Percentiles rank a stretch among this genome's conserved stretches.
Conservation (phyloP, 2,329 filamentous ascomycete species). For the Elsinoe ampelina region DNA sequence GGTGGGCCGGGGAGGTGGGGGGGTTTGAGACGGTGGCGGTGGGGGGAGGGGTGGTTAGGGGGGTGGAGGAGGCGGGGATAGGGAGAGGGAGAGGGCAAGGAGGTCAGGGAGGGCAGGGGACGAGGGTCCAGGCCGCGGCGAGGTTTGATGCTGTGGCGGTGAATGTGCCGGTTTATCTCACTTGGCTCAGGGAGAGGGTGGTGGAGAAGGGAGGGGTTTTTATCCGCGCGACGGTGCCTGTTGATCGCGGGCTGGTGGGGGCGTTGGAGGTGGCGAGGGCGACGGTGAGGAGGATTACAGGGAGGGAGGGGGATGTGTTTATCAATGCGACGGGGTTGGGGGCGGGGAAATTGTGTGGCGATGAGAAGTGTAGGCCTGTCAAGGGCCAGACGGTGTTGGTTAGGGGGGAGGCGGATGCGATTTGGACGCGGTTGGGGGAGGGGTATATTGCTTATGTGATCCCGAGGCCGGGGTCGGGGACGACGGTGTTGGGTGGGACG, state of each 20-base stretch:
- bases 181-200: neutral
- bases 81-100: neutral
- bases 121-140: neutral
- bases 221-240: neutral
- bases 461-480: constrained; percentile 32
- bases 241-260: neutral
- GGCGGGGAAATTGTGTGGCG: constrained; percentile 30
- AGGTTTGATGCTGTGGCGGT: neutral
- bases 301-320: constrained; percentile 20
- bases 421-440: constrained; percentile 25
- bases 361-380: constrained; percentile 32
- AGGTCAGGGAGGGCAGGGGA: neutral
- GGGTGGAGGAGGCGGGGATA: neutral
- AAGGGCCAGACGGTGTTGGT: constrained; percentile 40
- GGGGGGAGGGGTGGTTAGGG: neutral
- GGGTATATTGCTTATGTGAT: constrained; percentile 33
- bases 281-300: neutral
- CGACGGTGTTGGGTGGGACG: constrained; percentile 38
- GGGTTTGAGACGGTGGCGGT: constrained; percentile 22
- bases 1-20: constrained; percentile 32
- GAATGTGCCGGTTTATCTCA: neutral
- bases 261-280: neutral
- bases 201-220: neutral
- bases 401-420: constrained; percentile 30
- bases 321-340: constrained; percentile 38